These are phyloP conservation scores for Selaginella tamariscina DNA, from an alignment of 75 land plant genomes.

Conservation along the genomic window DNA sequence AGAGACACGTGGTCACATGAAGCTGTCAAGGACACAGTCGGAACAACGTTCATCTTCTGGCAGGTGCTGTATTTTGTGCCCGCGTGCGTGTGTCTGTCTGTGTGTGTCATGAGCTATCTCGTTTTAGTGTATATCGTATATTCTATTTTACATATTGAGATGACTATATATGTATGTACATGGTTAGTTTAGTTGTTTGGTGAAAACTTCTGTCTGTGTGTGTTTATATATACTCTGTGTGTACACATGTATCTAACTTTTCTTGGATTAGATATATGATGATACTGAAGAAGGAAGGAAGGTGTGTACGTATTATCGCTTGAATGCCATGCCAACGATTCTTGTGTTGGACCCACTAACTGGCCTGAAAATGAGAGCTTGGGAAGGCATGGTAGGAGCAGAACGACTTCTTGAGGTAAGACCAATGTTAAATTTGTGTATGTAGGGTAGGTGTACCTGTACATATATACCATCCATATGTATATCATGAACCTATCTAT, in stretches of 20 bases:
- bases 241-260: background rate
- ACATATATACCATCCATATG: no score
- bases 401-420: conserved; percentile 83
- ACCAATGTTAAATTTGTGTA: no score
- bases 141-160: no score
- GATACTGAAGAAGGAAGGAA: conserved; percentile 89
- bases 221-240: background rate
- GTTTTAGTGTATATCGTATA: no score
- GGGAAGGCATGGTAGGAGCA: conserved; percentile 85
- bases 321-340: conserved; percentile 53
- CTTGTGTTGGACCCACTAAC: conserved; percentile 91
- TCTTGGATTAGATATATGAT: conserved; percentile 55
- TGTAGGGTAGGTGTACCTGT: no score
- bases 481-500: no score
- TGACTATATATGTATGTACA: background rate
- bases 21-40: conserved; percentile 78
- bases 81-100: background rate
- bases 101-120: background rate
- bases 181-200: background rate
- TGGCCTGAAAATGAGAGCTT: conserved; percentile 89
- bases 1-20: conserved; percentile 97
- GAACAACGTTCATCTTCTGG: conserved; percentile 89
- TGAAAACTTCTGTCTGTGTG: background rate
- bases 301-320: conserved; percentile 88
- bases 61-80: conserved; percentile 64